Conservation (phyloP, 305 asterid species). For the Euphrasia arctica region DNA sequence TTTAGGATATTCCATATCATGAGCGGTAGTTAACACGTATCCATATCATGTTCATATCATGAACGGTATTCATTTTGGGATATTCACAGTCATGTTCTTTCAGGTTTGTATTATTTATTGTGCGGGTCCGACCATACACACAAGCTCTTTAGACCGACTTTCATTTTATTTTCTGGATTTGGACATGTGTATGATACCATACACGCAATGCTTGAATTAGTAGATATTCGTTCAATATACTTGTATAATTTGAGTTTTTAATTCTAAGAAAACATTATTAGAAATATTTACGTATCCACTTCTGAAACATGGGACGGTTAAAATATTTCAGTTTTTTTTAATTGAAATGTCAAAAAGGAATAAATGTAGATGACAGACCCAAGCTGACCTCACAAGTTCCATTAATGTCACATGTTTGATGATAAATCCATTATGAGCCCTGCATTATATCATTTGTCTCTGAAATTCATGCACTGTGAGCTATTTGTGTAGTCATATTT, state of each 20-base stretch:
- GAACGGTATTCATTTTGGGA: too few species aligned
- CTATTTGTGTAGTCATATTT: conserved; percentile 1
- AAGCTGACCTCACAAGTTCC: not conserved
- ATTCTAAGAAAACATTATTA: not conserved
- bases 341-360: not conserved
- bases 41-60: too few species aligned
- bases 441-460: not conserved
- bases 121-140: not conserved
- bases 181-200: not conserved
- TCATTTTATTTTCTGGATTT: not conserved
- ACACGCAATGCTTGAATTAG: not conserved
- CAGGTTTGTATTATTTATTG: not conserved
- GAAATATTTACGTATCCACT: not conserved
- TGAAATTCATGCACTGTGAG: conserved; percentile 5
- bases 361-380: not conserved
- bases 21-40: conserved; percentile 6
- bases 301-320: not conserved
- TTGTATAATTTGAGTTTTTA: conserved; percentile 3
- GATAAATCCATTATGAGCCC: conserved; percentile 7
- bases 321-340: not conserved
- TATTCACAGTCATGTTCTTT: too few species aligned
- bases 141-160: not conserved
- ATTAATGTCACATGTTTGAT: not conserved
- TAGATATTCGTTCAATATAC: not conserved
- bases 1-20: conserved; percentile 13